Percentiles rank a stretch among this genome's conserved stretches.
Evolutionary conservation across 1,284 basidiomycete genomes (phyloP).

Genomic region (Ganoderma lucidum): DNA sequence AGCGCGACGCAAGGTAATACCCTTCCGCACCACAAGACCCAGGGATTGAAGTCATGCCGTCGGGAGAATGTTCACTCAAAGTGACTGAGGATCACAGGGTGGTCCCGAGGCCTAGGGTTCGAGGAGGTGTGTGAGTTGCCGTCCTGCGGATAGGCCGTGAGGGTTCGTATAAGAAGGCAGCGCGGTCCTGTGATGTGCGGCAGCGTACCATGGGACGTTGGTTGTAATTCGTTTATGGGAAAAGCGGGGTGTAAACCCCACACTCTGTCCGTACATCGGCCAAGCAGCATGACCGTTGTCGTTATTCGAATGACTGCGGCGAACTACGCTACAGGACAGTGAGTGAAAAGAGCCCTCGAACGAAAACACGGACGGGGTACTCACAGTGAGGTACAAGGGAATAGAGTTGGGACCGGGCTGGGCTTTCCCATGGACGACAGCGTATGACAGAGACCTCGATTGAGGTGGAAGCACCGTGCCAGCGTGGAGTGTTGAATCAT

Average conservation of each 20-base stretch:
- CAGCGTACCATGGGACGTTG: neutral
- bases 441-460: neutral
- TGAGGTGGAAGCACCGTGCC: too few relatives aligned
- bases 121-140: neutral
- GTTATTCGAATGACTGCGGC: neutral
- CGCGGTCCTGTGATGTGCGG: neutral
- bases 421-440: neutral
- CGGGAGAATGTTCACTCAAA: neutral
- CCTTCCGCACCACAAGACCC: neutral
- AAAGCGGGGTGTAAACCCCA: neutral
- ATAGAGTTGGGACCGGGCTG: neutral
- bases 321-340: neutral
- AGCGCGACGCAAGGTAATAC: neutral
- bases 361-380: neutral
- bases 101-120: neutral
- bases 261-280: neutral
- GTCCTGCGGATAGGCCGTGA: neutral
- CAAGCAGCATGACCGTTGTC: neutral
- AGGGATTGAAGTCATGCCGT: neutral
- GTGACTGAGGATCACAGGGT: neutral
- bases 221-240: neutral
- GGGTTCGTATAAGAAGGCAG: neutral
- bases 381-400: neutral
- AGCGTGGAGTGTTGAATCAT: neutral
- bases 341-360: neutral